Percentiles rank a stretch among this genome's conserved stretches.
phyloP scores from a whole-genome alignment of 2,329 filamentous ascomycete species.

The Cadophora gregata region DNA sequence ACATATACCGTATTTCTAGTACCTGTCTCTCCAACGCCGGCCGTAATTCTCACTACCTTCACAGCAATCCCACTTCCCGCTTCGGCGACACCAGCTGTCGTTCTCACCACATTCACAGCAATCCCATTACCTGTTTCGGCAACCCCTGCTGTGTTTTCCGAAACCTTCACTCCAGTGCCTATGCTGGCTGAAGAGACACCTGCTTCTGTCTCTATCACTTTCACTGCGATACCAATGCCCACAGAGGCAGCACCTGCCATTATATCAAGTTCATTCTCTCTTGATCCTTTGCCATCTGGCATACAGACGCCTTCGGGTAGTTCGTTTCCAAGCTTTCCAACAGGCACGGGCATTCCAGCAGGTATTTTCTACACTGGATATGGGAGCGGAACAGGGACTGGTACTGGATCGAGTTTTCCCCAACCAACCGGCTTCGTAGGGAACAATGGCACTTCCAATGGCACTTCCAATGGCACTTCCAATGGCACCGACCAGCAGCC shows the following conservation, averaged over 20 bases:
- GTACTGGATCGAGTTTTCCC: slow-evolving; percentile 25
- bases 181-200: neutral
- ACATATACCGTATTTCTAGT: neutral
- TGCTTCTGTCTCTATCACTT: neutral
- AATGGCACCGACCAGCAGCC: neutral
- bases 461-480: slow-evolving; percentile 17
- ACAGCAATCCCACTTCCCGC: slow-evolving; percentile 29
- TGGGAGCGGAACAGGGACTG: slow-evolving; percentile 20
- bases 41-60: slow-evolving; percentile 24
- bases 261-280: neutral
- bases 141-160: neutral
- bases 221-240: slow-evolving; percentile 4
- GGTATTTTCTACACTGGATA: slow-evolving; percentile 27
- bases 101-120: slow-evolving; percentile 29
- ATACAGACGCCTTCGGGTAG: slow-evolving; percentile 17
- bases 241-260: neutral
- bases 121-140: slow-evolving; percentile 23
- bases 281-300: neutral
- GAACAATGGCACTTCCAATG: slow-evolving; percentile 16
- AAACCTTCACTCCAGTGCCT: neutral
- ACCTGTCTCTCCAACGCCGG: slow-evolving; percentile 13
- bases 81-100: neutral
- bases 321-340: slow-evolving; percentile 21
- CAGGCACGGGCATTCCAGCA: slow-evolving; percentile 20
- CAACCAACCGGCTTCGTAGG: slow-evolving; percentile 24